Evolutionary conservation across 257 asterid genomes (phyloP).

Genomic region (Galeopsis tetrahit): DNA sequence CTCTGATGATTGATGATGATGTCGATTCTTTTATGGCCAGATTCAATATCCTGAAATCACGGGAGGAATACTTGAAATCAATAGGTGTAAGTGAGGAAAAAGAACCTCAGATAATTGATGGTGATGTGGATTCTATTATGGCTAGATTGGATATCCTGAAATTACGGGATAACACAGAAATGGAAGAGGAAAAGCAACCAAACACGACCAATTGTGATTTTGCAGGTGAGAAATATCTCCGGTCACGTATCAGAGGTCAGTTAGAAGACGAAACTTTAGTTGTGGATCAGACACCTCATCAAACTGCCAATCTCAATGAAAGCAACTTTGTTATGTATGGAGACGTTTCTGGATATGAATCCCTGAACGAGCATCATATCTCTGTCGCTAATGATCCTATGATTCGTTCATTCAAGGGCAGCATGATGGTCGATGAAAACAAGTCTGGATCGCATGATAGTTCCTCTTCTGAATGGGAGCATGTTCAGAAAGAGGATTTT

Average conservation of each 20-base stretch:
- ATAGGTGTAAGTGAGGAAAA: slow-evolving; percentile 33
- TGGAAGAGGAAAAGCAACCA: slow-evolving; percentile 37
- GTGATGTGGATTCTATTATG: slow-evolving; percentile 43
- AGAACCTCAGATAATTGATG: slow-evolving; percentile 33
- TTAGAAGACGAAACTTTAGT: slow-evolving; percentile 34
- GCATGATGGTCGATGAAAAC: slow-evolving; percentile 34
- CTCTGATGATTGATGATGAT: slow-evolving; percentile 30
- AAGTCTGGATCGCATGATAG: slow-evolving; percentile 52
- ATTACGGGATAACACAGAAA: slow-evolving; percentile 39
- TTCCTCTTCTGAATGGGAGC: slow-evolving; percentile 92
- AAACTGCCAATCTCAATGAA: slow-evolving; percentile 28
- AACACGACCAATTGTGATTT: slow-evolving; percentile 31
- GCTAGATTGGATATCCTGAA: slow-evolving; percentile 51
- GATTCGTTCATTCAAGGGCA: slow-evolving; percentile 32
- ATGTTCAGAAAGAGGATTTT: slow-evolving; percentile 69
- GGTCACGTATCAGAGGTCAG: slow-evolving; percentile 22
- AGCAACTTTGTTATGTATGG: slow-evolving; percentile 33
- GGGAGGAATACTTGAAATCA: slow-evolving; percentile 38
- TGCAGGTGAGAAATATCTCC: slow-evolving; percentile 31
- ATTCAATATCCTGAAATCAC: slow-evolving; percentile 48
- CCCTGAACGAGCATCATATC: slow-evolving; percentile 43
- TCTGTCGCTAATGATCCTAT: slow-evolving; percentile 43
- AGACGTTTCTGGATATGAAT: slow-evolving; percentile 43
- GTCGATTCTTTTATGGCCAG: slow-evolving; percentile 50
- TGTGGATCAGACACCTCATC: slow-evolving; percentile 37